Evolutionary conservation across 2,329 filamentous ascomycete genomes (phyloP).

Genomic region (Botrytis hyacinthi): DNA sequence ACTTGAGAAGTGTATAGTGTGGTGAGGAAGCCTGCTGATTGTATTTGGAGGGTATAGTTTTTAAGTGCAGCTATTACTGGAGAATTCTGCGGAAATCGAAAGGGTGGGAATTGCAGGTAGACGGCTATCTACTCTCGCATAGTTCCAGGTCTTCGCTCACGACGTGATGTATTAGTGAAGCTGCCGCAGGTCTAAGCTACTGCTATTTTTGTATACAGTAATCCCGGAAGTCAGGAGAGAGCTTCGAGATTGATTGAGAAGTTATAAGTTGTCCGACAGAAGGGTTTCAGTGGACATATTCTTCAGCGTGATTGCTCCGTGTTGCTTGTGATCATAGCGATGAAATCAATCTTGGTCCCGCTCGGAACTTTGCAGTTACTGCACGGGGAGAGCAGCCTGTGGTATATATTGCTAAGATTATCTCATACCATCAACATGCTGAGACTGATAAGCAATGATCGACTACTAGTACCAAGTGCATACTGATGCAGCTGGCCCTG

Average conservation of each 20-base stretch:
- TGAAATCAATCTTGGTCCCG: not conserved
- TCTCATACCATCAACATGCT: not conserved
- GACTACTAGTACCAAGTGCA: no score
- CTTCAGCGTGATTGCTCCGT: rapidly evolving
- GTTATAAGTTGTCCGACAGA: not conserved
- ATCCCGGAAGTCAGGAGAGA: rapidly evolving
- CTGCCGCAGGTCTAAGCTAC: no score
- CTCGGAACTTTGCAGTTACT: not conserved
- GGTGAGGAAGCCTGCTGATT: not conserved
- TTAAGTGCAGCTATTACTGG: not conserved
- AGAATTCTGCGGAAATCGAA: not conserved
- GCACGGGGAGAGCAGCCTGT: not conserved
- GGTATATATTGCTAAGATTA: rapidly evolving
- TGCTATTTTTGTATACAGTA: not conserved
- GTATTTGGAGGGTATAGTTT: rapidly evolving
- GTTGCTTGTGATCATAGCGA: not conserved
- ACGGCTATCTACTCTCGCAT: not conserved
- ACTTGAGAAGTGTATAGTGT: slow-evolving; percentile 44
- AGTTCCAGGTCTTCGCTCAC: rapidly evolving
- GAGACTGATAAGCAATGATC: no score
- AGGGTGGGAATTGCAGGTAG: not conserved
- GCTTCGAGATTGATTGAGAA: not conserved
- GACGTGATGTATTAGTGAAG: rapidly evolving
- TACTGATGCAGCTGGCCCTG: no score
- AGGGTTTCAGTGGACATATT: rapidly evolving